Base-by-base conservation (phyloP, 2,329 filamentous ascomycete species). In the Penicillium sp. region DNA sequence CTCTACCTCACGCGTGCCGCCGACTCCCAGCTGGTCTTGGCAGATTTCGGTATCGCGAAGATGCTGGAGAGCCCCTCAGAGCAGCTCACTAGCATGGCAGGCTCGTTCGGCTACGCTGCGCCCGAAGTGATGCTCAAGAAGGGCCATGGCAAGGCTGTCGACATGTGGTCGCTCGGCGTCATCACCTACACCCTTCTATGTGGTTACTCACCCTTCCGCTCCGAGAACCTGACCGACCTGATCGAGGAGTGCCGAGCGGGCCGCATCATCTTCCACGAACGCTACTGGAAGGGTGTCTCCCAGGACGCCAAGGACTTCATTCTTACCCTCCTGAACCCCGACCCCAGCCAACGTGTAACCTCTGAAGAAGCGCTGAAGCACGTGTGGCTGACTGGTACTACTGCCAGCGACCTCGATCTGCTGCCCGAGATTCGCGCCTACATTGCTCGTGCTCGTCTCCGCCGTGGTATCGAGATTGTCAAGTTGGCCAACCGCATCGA, bases 151-250 rank as follows among this genome's bases (percentile, higher is more conserved):
- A 99, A 97, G 75, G 90, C 94, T 4, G 94, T 97, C 30, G 94
- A 99, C 70, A 96, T 99, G 90, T 99, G 94, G 94, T 97, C 94
- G 3, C 82, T 99, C 75, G 94, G 94, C 56, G 94, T 99, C 66
- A 99, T 99, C 67, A 97, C 94, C 38, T 99, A 99, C 76, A 99
- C 94, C 14, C 81, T 99, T 25, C 88, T 99, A 46, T 99, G 95
- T 70, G 94, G 94, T 62, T 99, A 99, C 78, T 96, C 92, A 40
- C 94, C 94, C 18, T 99, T 99, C 83, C 87, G 94, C 62, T 94
- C 91, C 56, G 94, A 99, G 77, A 96, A 89, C 66, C 80, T 99
- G 44, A 83, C 88, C 60, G 94, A 97, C 65, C 80, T 99, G 60
- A 95, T 99, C 61, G 90, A 96, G 57, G 94, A 99, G 75, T 97